Percentiles rank a stretch among this genome's conserved stretches.
These are phyloP conservation scores for Yarrowia bubula DNA, from an alignment of 805 yeast genomes.

Conservation along the genomic window DNA sequence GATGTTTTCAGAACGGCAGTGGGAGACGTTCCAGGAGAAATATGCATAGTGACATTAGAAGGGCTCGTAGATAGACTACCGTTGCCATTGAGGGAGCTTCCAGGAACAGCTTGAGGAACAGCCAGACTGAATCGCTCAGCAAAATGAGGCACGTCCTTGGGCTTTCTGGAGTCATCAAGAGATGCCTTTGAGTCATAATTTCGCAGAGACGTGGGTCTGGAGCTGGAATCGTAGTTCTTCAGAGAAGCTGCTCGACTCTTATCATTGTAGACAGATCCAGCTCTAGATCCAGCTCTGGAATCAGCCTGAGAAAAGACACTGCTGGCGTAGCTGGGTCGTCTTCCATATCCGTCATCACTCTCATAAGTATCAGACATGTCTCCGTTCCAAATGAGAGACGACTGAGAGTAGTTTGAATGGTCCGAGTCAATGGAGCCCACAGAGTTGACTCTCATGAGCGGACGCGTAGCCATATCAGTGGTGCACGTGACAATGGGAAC, in stretches of 20 bases:
- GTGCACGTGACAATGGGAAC: not conserved
- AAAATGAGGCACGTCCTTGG: not conserved
- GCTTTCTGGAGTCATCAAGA: not conserved
- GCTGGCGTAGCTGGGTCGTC: conserved; percentile 23
- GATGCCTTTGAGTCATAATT: not conserved
- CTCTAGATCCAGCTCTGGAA: conserved; percentile 8
- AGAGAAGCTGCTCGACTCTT: not conserved
- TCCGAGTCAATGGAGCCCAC: conserved; percentile 6
- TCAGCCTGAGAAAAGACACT: conserved; percentile 23
- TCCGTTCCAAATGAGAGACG: conserved; percentile 19
- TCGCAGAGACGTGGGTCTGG: too few relatives aligned
- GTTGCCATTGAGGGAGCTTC: not conserved
- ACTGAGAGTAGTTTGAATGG: not conserved
- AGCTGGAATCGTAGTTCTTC: too few relatives aligned
- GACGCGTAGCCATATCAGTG: not conserved
- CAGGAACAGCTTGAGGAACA: not conserved
- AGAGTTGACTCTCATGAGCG: conserved; percentile 11
- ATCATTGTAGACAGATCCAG: not conserved
- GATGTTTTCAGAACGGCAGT: not conserved
- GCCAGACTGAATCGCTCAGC: not conserved
- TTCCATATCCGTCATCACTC: conserved; percentile 16
- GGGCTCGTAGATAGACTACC: not conserved
- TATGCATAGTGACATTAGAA: not conserved
- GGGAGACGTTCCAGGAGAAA: conserved; percentile 10
- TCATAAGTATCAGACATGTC: conserved; percentile 11